Evolutionary conservation across 2,329 filamentous ascomycete genomes (phyloP), one percentile per base, ranked within the genome.

Genomic region (Pochonia chlamydosporia): DNA sequence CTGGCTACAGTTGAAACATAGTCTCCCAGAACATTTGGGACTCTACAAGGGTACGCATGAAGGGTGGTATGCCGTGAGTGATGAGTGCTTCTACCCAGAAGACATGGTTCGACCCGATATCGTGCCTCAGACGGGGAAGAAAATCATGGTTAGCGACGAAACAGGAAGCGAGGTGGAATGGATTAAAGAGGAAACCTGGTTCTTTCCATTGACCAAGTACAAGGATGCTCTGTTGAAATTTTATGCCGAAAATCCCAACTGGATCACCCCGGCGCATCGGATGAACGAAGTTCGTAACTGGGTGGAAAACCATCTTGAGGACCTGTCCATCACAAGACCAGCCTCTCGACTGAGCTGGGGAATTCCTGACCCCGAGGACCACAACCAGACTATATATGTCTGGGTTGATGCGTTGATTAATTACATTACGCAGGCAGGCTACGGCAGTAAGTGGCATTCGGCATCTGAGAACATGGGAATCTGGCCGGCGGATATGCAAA

Each of bases 401-500:
- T 99, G 93, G 93, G 78, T 99, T 0, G 95, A 99, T 67, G 93
- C 93, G 1, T 78, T 99, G 25, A 78, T 97, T 59, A 99, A 96
- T 66, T 99, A 99, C 63, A 70, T 93, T 44, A 96, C 91, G 14
- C 89, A 85, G 52, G 81, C 89, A 1, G 90, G 92, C 13, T 97
- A 95, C 61, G 64, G 65, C 9, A 59, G 57, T 33, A 57, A 58
- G 20, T 89, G 85, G 81, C 68, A 81, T 1, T 84, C 87, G 0
- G 82, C 82, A 2, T 70, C 76, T 4, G 81, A 86, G 50, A 64
- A 73, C 13, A 70, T 69, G 18, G 77, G 78, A 43, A 82, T 87
- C 21, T 99, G 93, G 92, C 93, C 93, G 4, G 89, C 89, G 8
- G 84, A 99, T 63, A 77, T 93, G 16, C 93, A 99, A 40, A 82